Evolutionary conservation across 1,139 yeast genomes (phyloP).

Genomic region (Geotrichum australiense): DNA sequence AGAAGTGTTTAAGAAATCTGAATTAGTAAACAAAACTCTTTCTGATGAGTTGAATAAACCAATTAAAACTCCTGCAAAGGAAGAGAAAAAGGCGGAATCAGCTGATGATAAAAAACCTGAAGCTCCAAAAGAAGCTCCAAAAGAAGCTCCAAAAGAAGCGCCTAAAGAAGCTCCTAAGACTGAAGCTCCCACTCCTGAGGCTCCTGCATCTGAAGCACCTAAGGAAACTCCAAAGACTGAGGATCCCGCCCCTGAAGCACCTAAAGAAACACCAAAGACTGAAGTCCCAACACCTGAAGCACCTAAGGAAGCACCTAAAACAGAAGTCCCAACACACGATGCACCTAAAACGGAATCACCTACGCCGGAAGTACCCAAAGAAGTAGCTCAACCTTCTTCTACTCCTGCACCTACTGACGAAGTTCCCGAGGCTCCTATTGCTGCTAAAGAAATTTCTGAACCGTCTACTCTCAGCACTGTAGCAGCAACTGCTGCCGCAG

Average conservation of each 20-base stretch:
- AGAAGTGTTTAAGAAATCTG: constrained; percentile 10
- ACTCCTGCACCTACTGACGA: background rate
- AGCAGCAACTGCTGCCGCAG: constrained; percentile 2
- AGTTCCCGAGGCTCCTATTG: background rate
- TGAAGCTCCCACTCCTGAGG: background rate
- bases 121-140: constrained; percentile 1
- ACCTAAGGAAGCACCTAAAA: background rate
- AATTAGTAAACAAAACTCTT: constrained; percentile 10
- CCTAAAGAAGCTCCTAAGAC: background rate
- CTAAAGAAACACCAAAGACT: background rate
- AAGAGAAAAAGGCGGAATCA: constrained; percentile 4
- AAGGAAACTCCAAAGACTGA: constrained; percentile 3
- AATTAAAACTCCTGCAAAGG: background rate
- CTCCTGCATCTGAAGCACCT: background rate
- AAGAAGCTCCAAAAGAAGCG: constrained; percentile 1
- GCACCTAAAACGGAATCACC: too few species aligned
- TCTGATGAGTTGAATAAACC: too few species aligned
- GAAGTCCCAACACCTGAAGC: background rate
- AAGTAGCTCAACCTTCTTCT: background rate
- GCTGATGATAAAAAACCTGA: constrained; percentile 5
- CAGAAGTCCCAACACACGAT: too few species aligned
- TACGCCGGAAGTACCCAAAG: too few species aligned
- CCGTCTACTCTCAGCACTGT: background rate
- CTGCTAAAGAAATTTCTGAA: background rate
- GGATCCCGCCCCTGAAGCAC: constrained; percentile 1